A percentile compares a stretch with the other conserved stretches of the same genome.
Evolutionary conservation across 2,329 filamentous ascomycete genomes (phyloP).

Genomic region (Alternaria gansuensis): DNA sequence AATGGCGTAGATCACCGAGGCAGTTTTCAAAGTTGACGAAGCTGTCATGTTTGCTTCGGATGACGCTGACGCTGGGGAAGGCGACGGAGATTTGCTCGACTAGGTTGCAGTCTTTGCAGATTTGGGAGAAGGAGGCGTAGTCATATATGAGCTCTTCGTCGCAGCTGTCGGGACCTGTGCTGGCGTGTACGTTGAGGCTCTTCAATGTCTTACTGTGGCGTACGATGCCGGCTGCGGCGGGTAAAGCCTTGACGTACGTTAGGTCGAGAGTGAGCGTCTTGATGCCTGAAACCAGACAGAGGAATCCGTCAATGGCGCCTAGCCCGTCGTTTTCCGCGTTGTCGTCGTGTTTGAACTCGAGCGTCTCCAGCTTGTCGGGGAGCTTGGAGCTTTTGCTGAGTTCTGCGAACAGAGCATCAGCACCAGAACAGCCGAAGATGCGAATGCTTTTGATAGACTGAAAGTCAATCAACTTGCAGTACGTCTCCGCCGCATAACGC

Average conservation of each 20-base stretch:
- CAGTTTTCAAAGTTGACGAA: conserved; percentile 57
- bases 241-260: conserved; percentile 53
- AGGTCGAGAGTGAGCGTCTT: conserved; percentile 57
- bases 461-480: conserved; percentile 60
- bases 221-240: conserved; percentile 55
- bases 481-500: conserved; percentile 59
- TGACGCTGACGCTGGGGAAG: conserved; percentile 57
- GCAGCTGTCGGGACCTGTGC: conserved; percentile 45
- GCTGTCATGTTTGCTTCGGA: conserved; percentile 54
- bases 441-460: conserved; percentile 54
- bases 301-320: conserved; percentile 58
- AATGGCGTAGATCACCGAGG: conserved; percentile 50
- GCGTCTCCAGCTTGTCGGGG: conserved; percentile 56
- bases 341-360: conserved; percentile 60
- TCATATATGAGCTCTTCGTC: conserved; percentile 58
- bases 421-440: conserved; percentile 57
- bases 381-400: conserved; percentile 57
- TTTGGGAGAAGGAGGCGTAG: conserved; percentile 55
- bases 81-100: conserved; percentile 60
- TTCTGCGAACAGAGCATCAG: conserved; percentile 58
- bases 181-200: conserved; percentile 57
- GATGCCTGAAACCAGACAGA: conserved; percentile 58
- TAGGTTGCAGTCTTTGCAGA: conserved; percentile 56
- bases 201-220: conserved; percentile 59
- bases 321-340: conserved; percentile 59